Evolutionary conservation across 2,329 filamentous ascomycete species (phyloP), one percentile per base, ranked within the genome.

Genomic region (Pyrenochaeta sp.): DNA sequence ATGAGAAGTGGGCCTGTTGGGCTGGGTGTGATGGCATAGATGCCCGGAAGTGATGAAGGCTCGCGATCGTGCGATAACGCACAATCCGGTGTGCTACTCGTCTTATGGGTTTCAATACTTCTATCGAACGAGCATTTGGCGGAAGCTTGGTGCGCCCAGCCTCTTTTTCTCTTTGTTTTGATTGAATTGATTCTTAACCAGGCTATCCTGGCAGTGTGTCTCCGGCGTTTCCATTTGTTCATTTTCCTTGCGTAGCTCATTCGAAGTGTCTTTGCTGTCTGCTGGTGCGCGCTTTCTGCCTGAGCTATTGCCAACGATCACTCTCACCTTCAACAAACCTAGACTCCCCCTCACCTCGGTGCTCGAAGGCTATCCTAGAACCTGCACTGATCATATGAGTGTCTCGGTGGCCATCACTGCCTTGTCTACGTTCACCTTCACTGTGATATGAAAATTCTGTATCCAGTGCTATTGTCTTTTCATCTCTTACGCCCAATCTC

Each of bases 1-100:
- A 12, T 17, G 23, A 17, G 14, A 18, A 15, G 51, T 17, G 32
- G 32, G 35, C 59, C 61, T 2, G 58, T 75, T n/a, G 72, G 72
- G 3, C 53, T 75, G 36, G 71, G 73, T 4, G 63, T 75, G 12
- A 57, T 43, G 27, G 55, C 51, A 12, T 29, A 17, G 18, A 17
- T 39, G 7, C 14, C 7, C 14, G 11, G 12, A 29, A 29, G 18
- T 7, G 40, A 21, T 20, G 14, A 23, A 27, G 17, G n/a, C 14
- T 27, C 23, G 14, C 4, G 15, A 21, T 49, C n/a, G n/a, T 42
- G 12, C 2, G n/a, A n/a, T 12, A 21, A 14, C 17, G n/a, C n/a
- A 17, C n/a, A 17, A 7, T 41, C 17, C 14, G 31, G 40, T 30
- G 23, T 14, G 21, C 30, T n/a, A 11, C 36, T 29, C 39, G 23